These are phyloP conservation scores for Leccinum obscurum DNA, from an alignment of 768 basidiomycete species.

Conservation along the genomic window DNA sequence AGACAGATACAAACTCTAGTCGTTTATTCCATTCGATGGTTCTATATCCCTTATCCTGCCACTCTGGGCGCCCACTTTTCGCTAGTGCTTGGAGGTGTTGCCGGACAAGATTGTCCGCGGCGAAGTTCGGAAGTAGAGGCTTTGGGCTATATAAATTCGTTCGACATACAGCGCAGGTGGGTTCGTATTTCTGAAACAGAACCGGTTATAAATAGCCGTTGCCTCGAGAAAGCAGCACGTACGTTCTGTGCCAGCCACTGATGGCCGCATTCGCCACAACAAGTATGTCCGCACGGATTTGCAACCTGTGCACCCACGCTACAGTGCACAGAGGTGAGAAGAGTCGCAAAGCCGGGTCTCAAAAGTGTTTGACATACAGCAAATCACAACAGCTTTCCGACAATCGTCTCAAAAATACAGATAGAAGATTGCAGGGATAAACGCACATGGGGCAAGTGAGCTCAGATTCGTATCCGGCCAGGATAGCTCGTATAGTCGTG, in stretches of 20 bases:
- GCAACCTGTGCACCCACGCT: slow-evolving; percentile 63
- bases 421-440: not conserved
- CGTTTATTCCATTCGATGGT: slow-evolving; percentile 53
- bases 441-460: slow-evolving; percentile 73
- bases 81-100: slow-evolving; percentile 54
- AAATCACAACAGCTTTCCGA: slow-evolving; percentile 68
- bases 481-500: slow-evolving; percentile 28
- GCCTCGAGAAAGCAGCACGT: slow-evolving; percentile 15
- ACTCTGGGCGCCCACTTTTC: slow-evolving; percentile 48
- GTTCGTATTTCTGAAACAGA: slow-evolving; percentile 37
- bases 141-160: slow-evolving; percentile 37
- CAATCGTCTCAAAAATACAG: not conserved
- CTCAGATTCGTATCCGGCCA: slow-evolving; percentile 61
- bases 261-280: slow-evolving; percentile 67
- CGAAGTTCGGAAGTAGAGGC: slow-evolving; percentile 65
- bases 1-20: slow-evolving; percentile 46
- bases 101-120: slow-evolving; percentile 59
- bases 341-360: not conserved
- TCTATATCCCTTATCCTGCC: slow-evolving; percentile 49
- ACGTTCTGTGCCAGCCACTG: slow-evolving; percentile 60
- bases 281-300: slow-evolving; percentile 75
- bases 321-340: slow-evolving; percentile 3
- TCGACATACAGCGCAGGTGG: slow-evolving; percentile 64
- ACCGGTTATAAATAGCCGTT: slow-evolving; percentile 1
- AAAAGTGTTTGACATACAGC: slow-evolving; percentile 46